These are phyloP conservation scores for Picea abies DNA, from an alignment of 83 land plant species.

Conservation along the genomic window DNA sequence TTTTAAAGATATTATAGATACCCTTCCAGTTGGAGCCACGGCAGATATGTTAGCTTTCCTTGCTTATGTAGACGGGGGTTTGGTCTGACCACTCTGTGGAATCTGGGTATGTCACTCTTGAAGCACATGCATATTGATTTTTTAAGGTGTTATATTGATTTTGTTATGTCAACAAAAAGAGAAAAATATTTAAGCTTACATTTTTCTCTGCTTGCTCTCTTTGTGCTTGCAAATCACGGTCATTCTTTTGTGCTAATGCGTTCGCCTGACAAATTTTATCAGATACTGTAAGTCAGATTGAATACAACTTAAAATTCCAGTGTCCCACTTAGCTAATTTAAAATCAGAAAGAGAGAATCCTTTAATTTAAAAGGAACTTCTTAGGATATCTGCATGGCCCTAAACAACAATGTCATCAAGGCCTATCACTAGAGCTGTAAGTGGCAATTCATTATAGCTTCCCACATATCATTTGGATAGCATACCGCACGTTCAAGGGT, in stretches of 20 bases:
- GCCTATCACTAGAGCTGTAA: background rate
- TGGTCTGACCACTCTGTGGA: too few species aligned
- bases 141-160: too few species aligned
- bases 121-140: too few species aligned
- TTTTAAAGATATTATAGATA: too few species aligned
- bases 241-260: constrained; percentile 93
- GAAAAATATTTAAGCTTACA: constrained; percentile 31
- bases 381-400: background rate
- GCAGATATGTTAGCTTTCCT: too few species aligned
- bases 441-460: background rate
- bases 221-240: constrained; percentile 83
- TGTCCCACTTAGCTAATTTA: too few species aligned
- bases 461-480: background rate
- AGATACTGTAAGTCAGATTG: too few species aligned
- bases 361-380: background rate
- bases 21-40: too few species aligned
- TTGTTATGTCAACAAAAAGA: too few species aligned
- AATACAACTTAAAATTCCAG: background rate
- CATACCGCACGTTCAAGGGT: constrained; percentile 79
- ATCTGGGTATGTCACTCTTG: too few species aligned
- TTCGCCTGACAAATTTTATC: constrained; percentile 51
- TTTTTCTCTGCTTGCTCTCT: constrained; percentile 95
- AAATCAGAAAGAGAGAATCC: too few species aligned
- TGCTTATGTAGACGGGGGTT: too few species aligned
- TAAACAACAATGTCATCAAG: background rate